A percentile compares a stretch with the other conserved stretches of the same genome.
Evolutionary conservation across 208 protist species (phyloP).

Genomic region (Leishmania gerbilli): DNA sequence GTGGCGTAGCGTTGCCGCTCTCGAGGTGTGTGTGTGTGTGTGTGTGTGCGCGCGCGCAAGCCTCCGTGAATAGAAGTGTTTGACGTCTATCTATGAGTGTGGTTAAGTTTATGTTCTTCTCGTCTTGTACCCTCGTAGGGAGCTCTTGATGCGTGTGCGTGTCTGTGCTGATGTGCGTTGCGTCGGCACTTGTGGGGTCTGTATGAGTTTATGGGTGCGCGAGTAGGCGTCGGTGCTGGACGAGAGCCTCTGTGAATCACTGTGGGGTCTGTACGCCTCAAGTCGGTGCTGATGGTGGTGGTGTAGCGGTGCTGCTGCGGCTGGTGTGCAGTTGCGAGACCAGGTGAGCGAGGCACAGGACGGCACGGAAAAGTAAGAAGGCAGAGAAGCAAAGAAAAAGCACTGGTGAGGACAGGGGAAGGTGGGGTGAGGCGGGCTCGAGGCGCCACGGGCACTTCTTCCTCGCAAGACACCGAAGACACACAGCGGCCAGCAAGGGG

Average conservation of each 20-base stretch:
- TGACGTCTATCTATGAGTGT: not conserved
- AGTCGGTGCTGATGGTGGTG: not conserved
- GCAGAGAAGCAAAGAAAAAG: not conserved
- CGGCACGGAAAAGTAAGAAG: not conserved
- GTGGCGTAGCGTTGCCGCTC: not conserved
- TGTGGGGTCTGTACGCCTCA: not conserved
- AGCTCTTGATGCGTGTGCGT: not conserved
- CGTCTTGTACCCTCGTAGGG: not conserved
- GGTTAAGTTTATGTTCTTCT: not conserved
- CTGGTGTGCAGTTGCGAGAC: not conserved
- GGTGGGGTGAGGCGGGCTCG: not conserved
- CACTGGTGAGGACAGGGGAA: not conserved
- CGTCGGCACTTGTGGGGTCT: not conserved
- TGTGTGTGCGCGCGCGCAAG: not conserved
- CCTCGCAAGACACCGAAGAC: not conserved
- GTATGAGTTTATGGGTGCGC: not conserved
- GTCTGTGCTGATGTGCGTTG: not conserved
- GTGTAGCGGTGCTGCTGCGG: not conserved
- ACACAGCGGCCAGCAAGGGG: not conserved
- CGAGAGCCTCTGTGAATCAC: too few relatives aligned
- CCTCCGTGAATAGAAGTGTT: not conserved
- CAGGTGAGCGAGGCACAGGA: not conserved
- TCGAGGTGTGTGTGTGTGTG: slow-evolving; percentile 2
- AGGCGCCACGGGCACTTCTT: not conserved
- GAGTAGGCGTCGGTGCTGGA: not conserved